Conservation (phyloP, 495 filamentous ascomycete species). For the Podospora pseudocomata region DNA sequence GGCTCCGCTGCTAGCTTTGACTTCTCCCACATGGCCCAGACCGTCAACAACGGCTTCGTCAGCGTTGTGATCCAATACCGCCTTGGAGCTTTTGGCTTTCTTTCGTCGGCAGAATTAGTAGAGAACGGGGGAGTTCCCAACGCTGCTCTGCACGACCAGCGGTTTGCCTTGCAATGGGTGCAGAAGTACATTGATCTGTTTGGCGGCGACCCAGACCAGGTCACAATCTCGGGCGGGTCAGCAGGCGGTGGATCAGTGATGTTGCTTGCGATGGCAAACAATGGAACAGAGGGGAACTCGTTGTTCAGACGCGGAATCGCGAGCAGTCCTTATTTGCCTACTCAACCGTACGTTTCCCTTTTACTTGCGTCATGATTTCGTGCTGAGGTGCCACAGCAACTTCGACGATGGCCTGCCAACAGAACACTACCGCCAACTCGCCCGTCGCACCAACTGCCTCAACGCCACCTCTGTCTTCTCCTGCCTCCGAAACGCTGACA, state of each 20-base stretch:
- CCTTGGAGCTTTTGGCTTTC: constrained; percentile 29
- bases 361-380: neutral
- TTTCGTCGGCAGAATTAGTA: constrained; percentile 18
- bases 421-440: constrained; percentile 35
- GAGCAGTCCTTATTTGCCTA: neutral
- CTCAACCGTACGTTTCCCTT: neutral
- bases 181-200: constrained; percentile 55
- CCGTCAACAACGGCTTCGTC: constrained; percentile 24
- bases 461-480: constrained; percentile 38
- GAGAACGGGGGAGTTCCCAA: constrained; percentile 37
- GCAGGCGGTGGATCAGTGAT: constrained; percentile 43
- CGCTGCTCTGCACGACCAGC: constrained; percentile 45
- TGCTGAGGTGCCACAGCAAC: constrained; percentile 51
- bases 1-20: constrained; percentile 26
- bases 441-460: neutral
- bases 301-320: constrained; percentile 21
- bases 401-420: constrained; percentile 51
- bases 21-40: neutral
- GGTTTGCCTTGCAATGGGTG: constrained; percentile 46
- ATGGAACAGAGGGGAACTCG: neutral
- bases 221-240: constrained; percentile 46
- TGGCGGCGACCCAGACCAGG: constrained; percentile 42
- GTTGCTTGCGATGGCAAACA: constrained; percentile 21
- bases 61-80: constrained; percentile 33
- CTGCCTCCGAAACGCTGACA: constrained; percentile 38